A percentile compares a stretch with the other conserved stretches of the same genome.
Conservation (phyloP, 768 basidiomycete species). For the Macrolepiota albuminosa region DNA sequence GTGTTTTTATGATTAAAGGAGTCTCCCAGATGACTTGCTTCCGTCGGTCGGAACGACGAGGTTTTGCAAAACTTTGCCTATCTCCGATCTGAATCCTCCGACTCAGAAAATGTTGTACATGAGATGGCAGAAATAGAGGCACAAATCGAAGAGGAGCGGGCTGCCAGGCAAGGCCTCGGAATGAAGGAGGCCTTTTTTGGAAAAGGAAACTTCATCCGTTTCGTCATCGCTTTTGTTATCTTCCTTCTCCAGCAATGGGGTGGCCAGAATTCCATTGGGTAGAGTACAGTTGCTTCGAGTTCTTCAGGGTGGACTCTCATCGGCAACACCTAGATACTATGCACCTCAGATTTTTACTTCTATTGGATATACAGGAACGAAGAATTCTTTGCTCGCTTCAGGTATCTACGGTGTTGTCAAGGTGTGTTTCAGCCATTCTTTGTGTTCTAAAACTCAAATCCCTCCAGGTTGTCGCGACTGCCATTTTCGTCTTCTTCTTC, state of each 20-base stretch:
- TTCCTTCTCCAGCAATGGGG: constrained; percentile 82
- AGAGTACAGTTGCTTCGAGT: constrained; percentile 10
- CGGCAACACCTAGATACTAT: constrained; percentile 45
- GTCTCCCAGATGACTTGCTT: constrained; percentile 75
- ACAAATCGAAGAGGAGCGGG: constrained; percentile 68
- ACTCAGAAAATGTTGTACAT: constrained; percentile 41
- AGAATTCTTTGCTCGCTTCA: constrained; percentile 63
- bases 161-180: constrained; percentile 60
- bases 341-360: constrained; percentile 71
- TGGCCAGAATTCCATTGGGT: constrained; percentile 78
- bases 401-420: constrained; percentile 51
- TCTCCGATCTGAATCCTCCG: constrained; percentile 41
- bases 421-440: not conserved
- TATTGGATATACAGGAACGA: constrained; percentile 60
- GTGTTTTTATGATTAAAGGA: constrained; percentile 34
- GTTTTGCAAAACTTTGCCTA: constrained; percentile 60
- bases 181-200: constrained; percentile 70
- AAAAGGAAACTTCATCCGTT: constrained; percentile 78
- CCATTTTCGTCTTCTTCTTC: constrained; percentile 60
- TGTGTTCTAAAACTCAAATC: not conserved
- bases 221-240: constrained; percentile 79
- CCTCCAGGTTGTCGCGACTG: constrained; percentile 46
- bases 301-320: not conserved
- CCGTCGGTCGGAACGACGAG: constrained; percentile 49
- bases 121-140: constrained; percentile 83